Conservation (phyloP, 140 eudicot species). For the Erigeron philadelphicus region DNA sequence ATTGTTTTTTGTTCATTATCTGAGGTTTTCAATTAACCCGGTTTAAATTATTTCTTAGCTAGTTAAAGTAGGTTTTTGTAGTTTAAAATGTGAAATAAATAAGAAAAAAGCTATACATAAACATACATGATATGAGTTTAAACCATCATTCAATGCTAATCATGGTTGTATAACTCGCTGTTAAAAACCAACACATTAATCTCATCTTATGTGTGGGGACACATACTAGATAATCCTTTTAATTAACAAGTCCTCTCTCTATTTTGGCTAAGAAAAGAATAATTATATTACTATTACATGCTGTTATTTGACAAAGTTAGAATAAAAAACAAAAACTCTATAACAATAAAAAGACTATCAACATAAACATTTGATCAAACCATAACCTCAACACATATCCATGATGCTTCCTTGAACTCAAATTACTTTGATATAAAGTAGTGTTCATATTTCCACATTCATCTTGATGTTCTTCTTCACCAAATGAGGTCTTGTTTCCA, state of each 20-base stretch:
- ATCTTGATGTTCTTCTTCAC: constrained; percentile 24
- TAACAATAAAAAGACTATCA: constrained; percentile 18
- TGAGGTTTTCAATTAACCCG: too few relatives aligned
- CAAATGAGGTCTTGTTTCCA: constrained; percentile 31
- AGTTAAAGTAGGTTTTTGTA: too few relatives aligned
- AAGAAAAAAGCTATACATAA: too few relatives aligned
- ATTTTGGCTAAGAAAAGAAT: constrained; percentile 13
- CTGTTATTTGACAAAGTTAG: neutral
- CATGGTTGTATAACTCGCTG: too few relatives aligned
- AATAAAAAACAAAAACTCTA: constrained; percentile 16
- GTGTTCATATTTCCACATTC: constrained; percentile 32
- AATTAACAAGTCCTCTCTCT: neutral
- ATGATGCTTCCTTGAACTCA: constrained; percentile 25
- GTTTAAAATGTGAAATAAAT: too few relatives aligned
- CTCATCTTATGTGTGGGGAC: neutral
- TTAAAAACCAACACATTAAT: too few relatives aligned
- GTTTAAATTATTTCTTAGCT: too few relatives aligned
- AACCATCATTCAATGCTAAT: too few relatives aligned
- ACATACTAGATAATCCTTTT: neutral
- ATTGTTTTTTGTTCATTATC: too few relatives aligned
- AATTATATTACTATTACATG: constrained; percentile 22
- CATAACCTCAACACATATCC: constrained; percentile 22
- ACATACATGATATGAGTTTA: too few relatives aligned
- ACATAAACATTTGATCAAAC: constrained; percentile 15
- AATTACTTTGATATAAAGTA: constrained; percentile 24